Conservation (phyloP, 176 grass and related monocot genomes). For the Saccharum officinarum region DNA sequence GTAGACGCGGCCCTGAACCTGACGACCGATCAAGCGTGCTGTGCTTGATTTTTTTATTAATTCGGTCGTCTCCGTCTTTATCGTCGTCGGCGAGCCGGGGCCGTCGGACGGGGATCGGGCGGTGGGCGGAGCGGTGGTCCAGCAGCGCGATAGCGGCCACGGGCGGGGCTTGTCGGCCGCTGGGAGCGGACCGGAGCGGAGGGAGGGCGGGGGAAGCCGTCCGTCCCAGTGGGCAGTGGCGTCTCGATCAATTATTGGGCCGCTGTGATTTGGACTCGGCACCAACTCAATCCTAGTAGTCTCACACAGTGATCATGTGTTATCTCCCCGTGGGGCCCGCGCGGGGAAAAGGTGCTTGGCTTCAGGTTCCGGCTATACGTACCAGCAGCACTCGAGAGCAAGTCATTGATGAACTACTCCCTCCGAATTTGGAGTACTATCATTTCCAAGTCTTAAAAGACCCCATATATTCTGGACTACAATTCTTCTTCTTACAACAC, state of each 20-base stretch:
- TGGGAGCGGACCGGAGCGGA: constrained; percentile 17
- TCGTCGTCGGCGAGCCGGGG: neutral
- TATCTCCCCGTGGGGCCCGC: constrained; percentile 47
- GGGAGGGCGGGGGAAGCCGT: neutral
- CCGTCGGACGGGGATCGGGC: constrained; percentile 54
- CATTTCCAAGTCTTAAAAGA: neutral
- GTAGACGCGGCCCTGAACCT: neutral
- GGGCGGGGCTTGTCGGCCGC: constrained; percentile 60
- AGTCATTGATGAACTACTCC: neutral
- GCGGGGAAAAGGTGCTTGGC: constrained; percentile 22
- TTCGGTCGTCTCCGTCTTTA: constrained; percentile 19
- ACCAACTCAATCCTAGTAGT: constrained; percentile 68
- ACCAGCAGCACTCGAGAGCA: neutral
- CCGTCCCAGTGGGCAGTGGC: constrained; percentile 12
- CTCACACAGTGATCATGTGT: constrained; percentile 68
- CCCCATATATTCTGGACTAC: neutral
- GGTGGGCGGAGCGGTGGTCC: constrained; percentile 44
- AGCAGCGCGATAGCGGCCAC: constrained; percentile 29
- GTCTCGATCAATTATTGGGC: constrained; percentile 80
- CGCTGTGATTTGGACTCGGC: constrained; percentile 64
- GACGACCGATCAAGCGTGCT: neutral
- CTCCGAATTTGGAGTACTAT: neutral
- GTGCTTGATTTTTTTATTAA: neutral
- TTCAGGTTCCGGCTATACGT: constrained; percentile 2
- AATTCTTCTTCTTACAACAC: neutral